Conservation (phyloP, 768 basidiomycete species). For the Lactarius tabidus region DNA sequence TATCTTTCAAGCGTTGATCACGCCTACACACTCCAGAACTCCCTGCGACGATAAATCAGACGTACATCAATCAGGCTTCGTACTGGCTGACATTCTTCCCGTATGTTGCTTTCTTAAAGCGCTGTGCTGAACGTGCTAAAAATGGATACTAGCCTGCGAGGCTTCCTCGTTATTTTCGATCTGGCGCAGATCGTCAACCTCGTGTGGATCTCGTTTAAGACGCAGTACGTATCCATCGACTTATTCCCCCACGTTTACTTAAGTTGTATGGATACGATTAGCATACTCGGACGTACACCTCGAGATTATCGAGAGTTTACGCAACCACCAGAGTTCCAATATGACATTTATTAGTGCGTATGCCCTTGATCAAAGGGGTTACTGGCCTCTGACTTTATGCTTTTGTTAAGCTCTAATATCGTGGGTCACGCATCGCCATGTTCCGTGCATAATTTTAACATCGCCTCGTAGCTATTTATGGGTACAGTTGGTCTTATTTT, state of each 20-base stretch:
- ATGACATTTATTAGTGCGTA: constrained; percentile 77
- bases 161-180: constrained; percentile 93
- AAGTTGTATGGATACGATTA: constrained; percentile 31
- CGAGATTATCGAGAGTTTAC: constrained; percentile 89
- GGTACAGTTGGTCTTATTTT: constrained; percentile 92
- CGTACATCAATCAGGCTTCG: constrained; percentile 87
- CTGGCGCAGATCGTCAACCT: constrained; percentile 94
- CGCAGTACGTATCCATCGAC: constrained; percentile 47
- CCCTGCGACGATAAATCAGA: constrained; percentile 69
- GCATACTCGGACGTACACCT: constrained; percentile 82
- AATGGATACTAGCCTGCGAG: constrained; percentile 61
- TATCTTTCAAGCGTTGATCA: constrained; percentile 2
- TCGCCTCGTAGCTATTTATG: constrained; percentile 64
- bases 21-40: constrained; percentile 46
- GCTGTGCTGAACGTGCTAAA: neutral
- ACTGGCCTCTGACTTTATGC: constrained; percentile 16
- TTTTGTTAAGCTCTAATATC: constrained; percentile 46
- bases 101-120: constrained; percentile 41
- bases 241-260: neutral
- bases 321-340: constrained; percentile 85
- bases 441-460: constrained; percentile 18
- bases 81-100: constrained; percentile 96
- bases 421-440: constrained; percentile 37
- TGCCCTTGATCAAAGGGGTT: neutral
- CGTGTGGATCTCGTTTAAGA: constrained; percentile 79